Percentiles rank a stretch among this genome's conserved stretches.
Evolutionary conservation across 192 early-diverging fungal species (phyloP).

Genomic region (Allomyces arbusculus): DNA sequence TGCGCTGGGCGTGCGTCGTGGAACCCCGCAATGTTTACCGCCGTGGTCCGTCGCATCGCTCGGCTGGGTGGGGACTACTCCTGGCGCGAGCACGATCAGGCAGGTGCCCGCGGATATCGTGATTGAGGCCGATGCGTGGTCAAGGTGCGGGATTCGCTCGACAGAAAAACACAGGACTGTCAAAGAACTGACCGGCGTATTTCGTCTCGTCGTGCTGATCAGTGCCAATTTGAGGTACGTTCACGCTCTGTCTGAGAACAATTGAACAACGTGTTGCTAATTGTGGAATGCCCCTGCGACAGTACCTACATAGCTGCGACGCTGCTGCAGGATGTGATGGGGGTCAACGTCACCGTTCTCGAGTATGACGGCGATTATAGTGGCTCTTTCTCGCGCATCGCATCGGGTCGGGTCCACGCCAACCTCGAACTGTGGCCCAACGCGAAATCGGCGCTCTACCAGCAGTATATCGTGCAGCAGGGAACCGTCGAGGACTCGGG

Average conservation of each 20-base stretch:
- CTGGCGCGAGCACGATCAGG: neutral
- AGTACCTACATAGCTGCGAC: neutral
- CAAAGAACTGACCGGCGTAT: too few species aligned
- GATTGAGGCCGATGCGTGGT: neutral
- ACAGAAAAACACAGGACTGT: neutral
- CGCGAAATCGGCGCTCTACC: neutral
- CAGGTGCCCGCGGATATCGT: neutral
- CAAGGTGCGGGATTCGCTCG: neutral
- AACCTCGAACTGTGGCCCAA: neutral
- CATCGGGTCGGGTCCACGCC: neutral
- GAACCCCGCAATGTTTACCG: neutral
- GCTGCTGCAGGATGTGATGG: neutral
- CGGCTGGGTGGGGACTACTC: neutral
- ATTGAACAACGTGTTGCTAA: too few species aligned
- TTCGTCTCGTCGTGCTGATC: too few species aligned
- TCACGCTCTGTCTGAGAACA: too few species aligned
- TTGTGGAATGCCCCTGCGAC: too few species aligned
- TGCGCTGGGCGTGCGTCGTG: neutral
- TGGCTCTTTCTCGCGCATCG: neutral
- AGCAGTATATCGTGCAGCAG: neutral
- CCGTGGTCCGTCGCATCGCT: neutral
- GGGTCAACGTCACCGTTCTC: neutral
- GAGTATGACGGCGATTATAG: neutral
- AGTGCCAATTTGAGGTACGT: too few species aligned
- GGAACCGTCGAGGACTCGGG: neutral